Conservation (phyloP, 169 alveolate species). For the Cryptosporidium bovis region DNA sequence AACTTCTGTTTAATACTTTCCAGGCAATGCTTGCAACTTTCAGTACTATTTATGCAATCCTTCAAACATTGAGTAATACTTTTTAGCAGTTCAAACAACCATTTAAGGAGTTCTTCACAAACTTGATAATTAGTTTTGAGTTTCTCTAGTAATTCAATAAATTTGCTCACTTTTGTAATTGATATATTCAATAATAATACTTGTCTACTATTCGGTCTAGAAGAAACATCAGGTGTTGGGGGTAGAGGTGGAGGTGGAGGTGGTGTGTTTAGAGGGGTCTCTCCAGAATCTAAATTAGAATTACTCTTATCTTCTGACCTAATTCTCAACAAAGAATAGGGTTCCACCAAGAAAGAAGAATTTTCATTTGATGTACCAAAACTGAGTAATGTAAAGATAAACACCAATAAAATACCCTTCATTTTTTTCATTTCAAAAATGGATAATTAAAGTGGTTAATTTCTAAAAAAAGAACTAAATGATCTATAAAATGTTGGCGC, state of each 20-base stretch:
- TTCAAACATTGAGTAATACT: background rate
- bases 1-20: background rate
- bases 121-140: background rate
- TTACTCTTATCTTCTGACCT: background rate
- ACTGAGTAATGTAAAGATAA: background rate
- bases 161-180: background rate
- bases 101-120: background rate
- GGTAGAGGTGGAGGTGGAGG: slow-evolving; percentile 27
- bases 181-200: slow-evolving; percentile 9
- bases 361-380: background rate
- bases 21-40: background rate
- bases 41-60: background rate
- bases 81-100: background rate
- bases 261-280: background rate
- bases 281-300: background rate
- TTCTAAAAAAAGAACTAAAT: too few species aligned
- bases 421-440: too few species aligned
- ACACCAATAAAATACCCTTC: too few species aligned
- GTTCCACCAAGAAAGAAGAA: too few species aligned
- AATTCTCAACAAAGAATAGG: background rate
- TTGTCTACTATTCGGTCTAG: background rate
- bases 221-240: background rate
- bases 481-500: too few species aligned
- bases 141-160: background rate
- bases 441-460: too few species aligned